phyloP scores from a whole-genome alignment of 257 asterid species.

The Lantana camara region DNA sequence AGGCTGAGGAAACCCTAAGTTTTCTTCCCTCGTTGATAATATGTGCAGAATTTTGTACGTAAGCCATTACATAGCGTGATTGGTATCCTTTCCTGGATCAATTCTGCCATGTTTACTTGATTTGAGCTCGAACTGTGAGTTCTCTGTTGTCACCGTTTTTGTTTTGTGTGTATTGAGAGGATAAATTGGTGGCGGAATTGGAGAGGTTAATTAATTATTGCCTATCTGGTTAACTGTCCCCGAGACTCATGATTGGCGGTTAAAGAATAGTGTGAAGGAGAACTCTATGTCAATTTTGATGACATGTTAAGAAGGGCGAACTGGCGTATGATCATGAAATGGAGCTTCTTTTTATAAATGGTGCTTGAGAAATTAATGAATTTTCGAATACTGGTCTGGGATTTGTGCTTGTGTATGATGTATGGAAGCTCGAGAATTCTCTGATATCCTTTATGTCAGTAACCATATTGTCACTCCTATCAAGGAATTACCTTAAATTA shows the following conservation, averaged over 20 bases:
- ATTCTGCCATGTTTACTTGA: not conserved
- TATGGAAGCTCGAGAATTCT: no score
- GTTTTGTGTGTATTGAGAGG: no score
- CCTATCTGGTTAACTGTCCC: not conserved
- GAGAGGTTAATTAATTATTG: not conserved
- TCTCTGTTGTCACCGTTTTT: no score
- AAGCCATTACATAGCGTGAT: not conserved
- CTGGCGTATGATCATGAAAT: not conserved
- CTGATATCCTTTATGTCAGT: no score
- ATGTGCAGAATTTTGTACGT: slow-evolving; percentile 2
- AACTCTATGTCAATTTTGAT: not conserved
- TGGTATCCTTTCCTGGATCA: not conserved
- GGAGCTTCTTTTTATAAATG: slow-evolving; percentile 3
- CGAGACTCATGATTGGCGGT: not conserved
- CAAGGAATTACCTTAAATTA: not conserved
- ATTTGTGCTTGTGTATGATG: not conserved
- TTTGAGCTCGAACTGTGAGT: slow-evolving; percentile 1
- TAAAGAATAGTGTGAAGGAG: not conserved
- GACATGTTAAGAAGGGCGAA: slow-evolving; percentile 4
- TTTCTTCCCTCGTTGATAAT: slow-evolving; percentile 15
- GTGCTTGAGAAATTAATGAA: not conserved
- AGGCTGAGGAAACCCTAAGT: slow-evolving; percentile 25
- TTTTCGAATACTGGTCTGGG: not conserved
- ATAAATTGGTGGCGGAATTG: not conserved
- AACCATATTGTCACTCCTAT: not conserved